A percentile compares a stretch with the other conserved stretches of the same genome.
These are phyloP conservation scores for Tilletia walkeri DNA, from an alignment of 1,284 basidiomycete species.

Conservation along the genomic window DNA sequence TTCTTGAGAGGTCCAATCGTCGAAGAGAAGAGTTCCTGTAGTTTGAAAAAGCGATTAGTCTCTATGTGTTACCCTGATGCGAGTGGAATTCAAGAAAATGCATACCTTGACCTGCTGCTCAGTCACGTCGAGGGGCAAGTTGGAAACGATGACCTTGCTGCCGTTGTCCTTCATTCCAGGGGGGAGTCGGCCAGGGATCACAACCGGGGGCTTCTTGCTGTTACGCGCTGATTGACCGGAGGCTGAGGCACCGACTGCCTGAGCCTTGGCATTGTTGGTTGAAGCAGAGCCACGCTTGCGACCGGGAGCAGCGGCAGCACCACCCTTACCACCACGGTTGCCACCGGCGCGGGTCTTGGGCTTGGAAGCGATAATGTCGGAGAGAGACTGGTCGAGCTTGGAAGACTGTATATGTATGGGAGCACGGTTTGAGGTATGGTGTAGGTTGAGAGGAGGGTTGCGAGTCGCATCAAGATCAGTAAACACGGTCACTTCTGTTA, in stretches of 20 bases:
- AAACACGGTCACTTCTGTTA: no score
- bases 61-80: not conserved
- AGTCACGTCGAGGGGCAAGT: slow-evolving; percentile 90
- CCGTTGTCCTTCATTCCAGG: slow-evolving; percentile 29
- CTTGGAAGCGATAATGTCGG: slow-evolving; percentile 50
- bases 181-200: slow-evolving; percentile 48
- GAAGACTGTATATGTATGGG: not conserved
- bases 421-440: no score
- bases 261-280: slow-evolving; percentile 18
- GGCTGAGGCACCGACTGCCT: slow-evolving; percentile 37
- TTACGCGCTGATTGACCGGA: slow-evolving; percentile 47
- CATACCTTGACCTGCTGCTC: slow-evolving; percentile 81
- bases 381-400: slow-evolving; percentile 32
- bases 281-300: slow-evolving; percentile 21
- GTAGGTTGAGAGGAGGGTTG: no score
- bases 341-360: slow-evolving; percentile 40
- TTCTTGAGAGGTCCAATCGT: slow-evolving; percentile 85
- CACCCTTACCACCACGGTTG: slow-evolving; percentile 31
- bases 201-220: slow-evolving; percentile 50
- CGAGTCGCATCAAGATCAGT: no score
- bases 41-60: not conserved
- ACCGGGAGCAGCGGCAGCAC: slow-evolving; percentile 50
- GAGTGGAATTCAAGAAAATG: not conserved
- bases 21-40: slow-evolving; percentile 79
- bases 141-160: slow-evolving; percentile 92